These are phyloP conservation scores for Bryum argenteum DNA, from an alignment of 225 moss, liverwort and hornwort species.

Conservation along the genomic window DNA sequence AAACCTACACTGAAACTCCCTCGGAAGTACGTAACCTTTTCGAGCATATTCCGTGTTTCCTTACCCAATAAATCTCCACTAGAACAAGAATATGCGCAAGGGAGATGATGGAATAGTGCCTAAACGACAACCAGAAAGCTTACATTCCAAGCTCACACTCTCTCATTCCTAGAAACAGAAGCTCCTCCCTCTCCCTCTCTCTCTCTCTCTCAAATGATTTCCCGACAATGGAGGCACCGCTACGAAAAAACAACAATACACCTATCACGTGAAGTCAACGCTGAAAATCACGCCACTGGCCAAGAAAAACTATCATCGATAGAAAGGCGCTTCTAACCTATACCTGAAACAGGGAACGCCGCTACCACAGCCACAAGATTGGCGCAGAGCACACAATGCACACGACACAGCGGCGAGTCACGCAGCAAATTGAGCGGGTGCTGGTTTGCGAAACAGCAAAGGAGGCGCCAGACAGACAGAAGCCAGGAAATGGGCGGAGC, in stretches of 20 bases:
- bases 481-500: too few relatives aligned
- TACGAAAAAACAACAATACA: background rate
- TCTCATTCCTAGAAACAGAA: background rate
- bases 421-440: too few relatives aligned
- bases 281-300: background rate
- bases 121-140: background rate
- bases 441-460: too few relatives aligned
- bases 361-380: constrained; percentile 9
- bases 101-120: too few relatives aligned
- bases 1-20: too few relatives aligned
- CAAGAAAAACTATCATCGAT: background rate
- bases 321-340: constrained; percentile 12
- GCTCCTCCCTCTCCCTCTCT: too few relatives aligned
- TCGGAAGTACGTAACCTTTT: too few relatives aligned
- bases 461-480: too few relatives aligned
- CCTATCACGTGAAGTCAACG: background rate
- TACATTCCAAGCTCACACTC: background rate
- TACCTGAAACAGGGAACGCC: background rate
- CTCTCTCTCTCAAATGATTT: background rate
- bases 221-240: background rate
- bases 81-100: too few relatives aligned
- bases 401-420: too few relatives aligned
- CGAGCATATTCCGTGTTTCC: too few relatives aligned
- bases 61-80: too few relatives aligned
- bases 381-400: background rate